phyloP scores from a whole-genome alignment of 352 stramenopile species.

The Phytophthora nicotianae region DNA sequence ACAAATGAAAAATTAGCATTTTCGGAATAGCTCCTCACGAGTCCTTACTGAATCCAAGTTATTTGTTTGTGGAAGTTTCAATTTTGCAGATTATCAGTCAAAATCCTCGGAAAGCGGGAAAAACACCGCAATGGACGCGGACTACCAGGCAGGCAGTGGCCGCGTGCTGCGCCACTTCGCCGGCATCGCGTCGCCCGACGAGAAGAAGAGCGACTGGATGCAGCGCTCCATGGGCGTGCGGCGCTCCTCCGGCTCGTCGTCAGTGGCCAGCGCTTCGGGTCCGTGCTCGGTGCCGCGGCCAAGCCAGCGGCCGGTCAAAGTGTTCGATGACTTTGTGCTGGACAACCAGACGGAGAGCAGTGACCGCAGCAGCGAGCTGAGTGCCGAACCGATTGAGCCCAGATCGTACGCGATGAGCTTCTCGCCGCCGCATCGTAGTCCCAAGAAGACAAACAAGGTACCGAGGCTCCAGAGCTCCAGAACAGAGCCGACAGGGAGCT shows the following conservation, averaged over 20 bases:
- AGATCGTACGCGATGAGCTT: conserved; percentile 38
- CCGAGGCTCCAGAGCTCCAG: conserved; percentile 13
- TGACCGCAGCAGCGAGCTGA: conserved; percentile 31
- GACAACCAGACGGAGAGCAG: conserved; percentile 40
- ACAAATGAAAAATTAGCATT: not conserved
- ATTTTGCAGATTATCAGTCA: conserved; percentile 10
- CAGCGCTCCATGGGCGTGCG: conserved; percentile 13
- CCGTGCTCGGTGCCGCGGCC: conserved; percentile 26
- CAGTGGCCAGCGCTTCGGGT: conserved; percentile 3
- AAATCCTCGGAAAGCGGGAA: conserved; percentile 26
- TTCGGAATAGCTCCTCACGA: conserved; percentile 4
- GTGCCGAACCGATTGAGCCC: conserved; percentile 9
- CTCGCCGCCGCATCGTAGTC: conserved; percentile 30
- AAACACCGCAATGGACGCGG: conserved; percentile 35
- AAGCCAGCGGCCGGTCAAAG: conserved; percentile 16
- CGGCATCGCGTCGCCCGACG: conserved; percentile 47
- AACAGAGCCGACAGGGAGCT: not conserved
- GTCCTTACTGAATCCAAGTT: conserved; percentile 24
- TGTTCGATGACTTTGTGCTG: conserved; percentile 38
- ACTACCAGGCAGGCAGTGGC: conserved; percentile 62
- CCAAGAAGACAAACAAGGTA: conserved; percentile 19
- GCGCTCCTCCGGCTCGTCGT: conserved; percentile 8
- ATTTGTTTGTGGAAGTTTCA: conserved; percentile 13
- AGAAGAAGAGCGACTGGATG: conserved; percentile 35
- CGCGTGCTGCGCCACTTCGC: conserved; percentile 71